phyloP scores from a whole-genome alignment of 2,329 filamentous ascomycete genomes.

The Beauveria asiatica region DNA sequence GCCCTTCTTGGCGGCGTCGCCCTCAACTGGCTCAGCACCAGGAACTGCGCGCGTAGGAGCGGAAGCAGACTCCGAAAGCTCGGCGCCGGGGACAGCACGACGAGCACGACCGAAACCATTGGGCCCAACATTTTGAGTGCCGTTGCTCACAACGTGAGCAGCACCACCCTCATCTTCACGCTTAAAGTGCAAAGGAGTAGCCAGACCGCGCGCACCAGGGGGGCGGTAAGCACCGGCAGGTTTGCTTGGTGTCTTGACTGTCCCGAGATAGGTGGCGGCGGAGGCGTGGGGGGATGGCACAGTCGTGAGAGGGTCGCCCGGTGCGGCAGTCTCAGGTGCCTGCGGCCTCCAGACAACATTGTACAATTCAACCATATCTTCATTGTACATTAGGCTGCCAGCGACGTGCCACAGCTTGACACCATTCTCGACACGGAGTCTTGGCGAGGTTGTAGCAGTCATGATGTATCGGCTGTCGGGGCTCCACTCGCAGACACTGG shows the following conservation, averaged over 20 bases:
- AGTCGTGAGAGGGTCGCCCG: conserved; percentile 63
- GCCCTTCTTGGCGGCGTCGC: conserved; percentile 78
- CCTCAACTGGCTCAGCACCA: conserved; percentile 53
- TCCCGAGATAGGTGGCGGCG: conserved; percentile 71
- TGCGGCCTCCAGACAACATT: conserved; percentile 82
- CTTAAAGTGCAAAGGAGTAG: conserved; percentile 90
- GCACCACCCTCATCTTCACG: conserved; percentile 94
- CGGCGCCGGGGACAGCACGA: conserved; percentile 80
- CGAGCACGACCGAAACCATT: conserved; percentile 75
- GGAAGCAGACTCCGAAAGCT: conserved; percentile 58
- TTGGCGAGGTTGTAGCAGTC: conserved; percentile 94
- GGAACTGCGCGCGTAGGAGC: conserved; percentile 60
- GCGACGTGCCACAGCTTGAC: conserved; percentile 91
- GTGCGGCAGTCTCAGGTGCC: conserved; percentile 46
- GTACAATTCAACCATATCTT: conserved; percentile 92
- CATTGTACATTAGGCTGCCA: conserved; percentile 85
- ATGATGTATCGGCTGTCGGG: conserved; percentile 92
- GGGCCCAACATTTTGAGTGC: conserved; percentile 57
- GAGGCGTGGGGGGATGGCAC: conserved; percentile 75
- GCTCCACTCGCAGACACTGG: conserved; percentile 95
- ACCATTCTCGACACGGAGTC: conserved; percentile 92
- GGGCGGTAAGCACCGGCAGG: conserved; percentile 95
- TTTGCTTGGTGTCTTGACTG: conserved; percentile 90
- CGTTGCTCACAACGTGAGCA: conserved; percentile 74
- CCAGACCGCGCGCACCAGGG: conserved; percentile 80